Base-by-base conservation (phyloP, 176 grass and related monocot species). In the Themeda triandra region DNA sequence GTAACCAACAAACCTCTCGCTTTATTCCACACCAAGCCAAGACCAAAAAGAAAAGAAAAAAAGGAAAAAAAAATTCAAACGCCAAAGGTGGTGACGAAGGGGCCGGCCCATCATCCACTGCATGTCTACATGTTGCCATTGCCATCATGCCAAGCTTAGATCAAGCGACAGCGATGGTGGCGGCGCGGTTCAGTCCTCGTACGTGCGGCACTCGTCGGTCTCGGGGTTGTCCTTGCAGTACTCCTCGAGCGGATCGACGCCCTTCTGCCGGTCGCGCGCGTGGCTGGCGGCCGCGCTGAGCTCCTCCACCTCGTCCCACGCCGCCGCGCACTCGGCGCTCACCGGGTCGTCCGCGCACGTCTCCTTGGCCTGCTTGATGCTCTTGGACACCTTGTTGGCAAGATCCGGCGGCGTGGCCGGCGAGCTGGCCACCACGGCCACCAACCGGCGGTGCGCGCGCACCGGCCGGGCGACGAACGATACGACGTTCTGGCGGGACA, bases 241-340 rank as follows among this genome's bases (percentile, higher is more conserved):
- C 76, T 87, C 77, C 80, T 98, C 93, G 42, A 98, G 91, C 60
- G 96, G 96, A 70, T 98, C 93, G 40, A 30, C 82, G 53, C 45
- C 65, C 87, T 98, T 95, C 48, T 67, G 76, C 85, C 81, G 89
- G 64, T 98, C 96, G 44, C 96, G 85, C 25, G 89, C 89, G 56
- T 95, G 91, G 80, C 91, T 90, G 4, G 96, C 96, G 10, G 96
- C 87, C 42, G 93, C 91, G 81, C 86, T 92, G 62, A 98, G 96
- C 87, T 98, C 91, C 93, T 95, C 96, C 87, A 98, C 96, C 80
- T 98, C 93, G 66, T 98, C 96, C 96, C 96, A 98, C 39, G 96
- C 96, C 44, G 96, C 96, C 21, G 27, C 91, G 82, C 93, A 98
- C 89, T 98, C 91, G 53, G 87, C 89, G 44, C 89, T 78, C 64